These are phyloP conservation scores for Hyaloscypha hepaticicola DNA, from an alignment of 495 filamentous ascomycete species.

Conservation along the genomic window DNA sequence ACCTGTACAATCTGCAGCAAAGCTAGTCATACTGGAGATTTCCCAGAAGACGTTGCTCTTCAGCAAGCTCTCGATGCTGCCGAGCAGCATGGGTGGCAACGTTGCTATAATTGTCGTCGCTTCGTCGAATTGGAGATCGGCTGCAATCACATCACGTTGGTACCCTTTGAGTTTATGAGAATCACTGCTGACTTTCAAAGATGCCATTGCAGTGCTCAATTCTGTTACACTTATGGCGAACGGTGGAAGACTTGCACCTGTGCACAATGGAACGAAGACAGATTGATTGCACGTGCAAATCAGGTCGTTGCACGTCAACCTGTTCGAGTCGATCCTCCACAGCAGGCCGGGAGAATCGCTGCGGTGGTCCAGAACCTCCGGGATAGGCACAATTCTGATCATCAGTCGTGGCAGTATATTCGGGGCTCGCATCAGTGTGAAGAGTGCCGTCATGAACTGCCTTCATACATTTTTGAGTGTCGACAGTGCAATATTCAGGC, in stretches of 20 bases:
- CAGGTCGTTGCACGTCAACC: slow-evolving; percentile 22
- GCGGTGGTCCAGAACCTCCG: background rate
- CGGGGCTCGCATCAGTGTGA: slow-evolving; percentile 6
- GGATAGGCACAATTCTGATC: slow-evolving; percentile 7
- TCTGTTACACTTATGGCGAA: slow-evolving; percentile 54
- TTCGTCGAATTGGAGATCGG: slow-evolving; percentile 27
- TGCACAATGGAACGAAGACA: slow-evolving; percentile 37
- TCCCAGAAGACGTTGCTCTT: slow-evolving; percentile 22
- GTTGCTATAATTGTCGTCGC: slow-evolving; percentile 27
- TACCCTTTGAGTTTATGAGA: slow-evolving; percentile 51
- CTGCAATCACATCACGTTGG: slow-evolving; percentile 33
- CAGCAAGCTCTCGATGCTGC: slow-evolving; percentile 23
- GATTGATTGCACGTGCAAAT: slow-evolving; percentile 12
- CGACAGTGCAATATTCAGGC: slow-evolving; percentile 11
- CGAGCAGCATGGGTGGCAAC: slow-evolving; percentile 28
- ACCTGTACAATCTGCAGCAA: slow-evolving; percentile 47
- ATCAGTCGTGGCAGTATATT: slow-evolving; percentile 3
- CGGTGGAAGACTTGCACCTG: slow-evolving; percentile 52
- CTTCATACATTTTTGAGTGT: slow-evolving; percentile 15
- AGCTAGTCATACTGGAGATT: slow-evolving; percentile 20
- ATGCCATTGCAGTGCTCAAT: slow-evolving; percentile 49
- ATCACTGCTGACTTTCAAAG: slow-evolving; percentile 26
- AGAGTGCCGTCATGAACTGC: slow-evolving; percentile 4
- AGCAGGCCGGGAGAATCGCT: background rate
- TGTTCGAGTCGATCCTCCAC: background rate